These are phyloP conservation scores for Cercospora beticola DNA, from an alignment of 2,329 filamentous ascomycete species.

Conservation along the genomic window DNA sequence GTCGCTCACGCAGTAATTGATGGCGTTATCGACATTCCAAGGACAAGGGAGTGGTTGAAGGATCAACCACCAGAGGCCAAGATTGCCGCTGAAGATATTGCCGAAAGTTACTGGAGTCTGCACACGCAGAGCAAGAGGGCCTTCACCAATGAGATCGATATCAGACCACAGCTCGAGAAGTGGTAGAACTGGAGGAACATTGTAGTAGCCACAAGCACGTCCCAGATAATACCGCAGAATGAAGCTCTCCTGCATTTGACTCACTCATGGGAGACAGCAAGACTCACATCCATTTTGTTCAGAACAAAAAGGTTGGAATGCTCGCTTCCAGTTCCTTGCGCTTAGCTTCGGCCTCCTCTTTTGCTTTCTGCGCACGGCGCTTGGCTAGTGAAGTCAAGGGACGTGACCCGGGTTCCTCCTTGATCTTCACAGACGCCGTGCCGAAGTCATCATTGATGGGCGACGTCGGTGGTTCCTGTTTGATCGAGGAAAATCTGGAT, in stretches of 20 bases:
- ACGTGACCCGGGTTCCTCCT: background rate
- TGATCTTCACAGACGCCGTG: background rate
- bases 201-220: background rate
- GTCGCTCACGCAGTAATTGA: conserved; percentile 75
- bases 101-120: conserved; percentile 80
- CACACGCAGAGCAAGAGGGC: conserved; percentile 76
- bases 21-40: conserved; percentile 78
- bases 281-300: background rate
- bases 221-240: background rate
- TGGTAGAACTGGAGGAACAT: conserved; percentile 55
- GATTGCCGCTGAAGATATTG: conserved; percentile 79
- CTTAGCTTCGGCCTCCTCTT: conserved; percentile 26
- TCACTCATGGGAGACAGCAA: background rate
- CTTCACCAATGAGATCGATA: conserved; percentile 80
- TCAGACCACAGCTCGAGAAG: conserved; percentile 79
- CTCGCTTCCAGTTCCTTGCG: conserved; percentile 33
- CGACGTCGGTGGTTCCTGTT: background rate
- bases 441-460: background rate
- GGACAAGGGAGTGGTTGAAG: conserved; percentile 61
- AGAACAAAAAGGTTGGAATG: conserved; percentile 50
- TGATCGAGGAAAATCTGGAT: background rate
- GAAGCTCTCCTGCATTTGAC: background rate
- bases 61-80: conserved; percentile 62
- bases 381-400: conserved; percentile 25
- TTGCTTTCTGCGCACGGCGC: conserved; percentile 36